These are phyloP conservation scores for Fusarium marasasianum DNA, from an alignment of 2,329 filamentous ascomycete genomes.

Conservation along the genomic window DNA sequence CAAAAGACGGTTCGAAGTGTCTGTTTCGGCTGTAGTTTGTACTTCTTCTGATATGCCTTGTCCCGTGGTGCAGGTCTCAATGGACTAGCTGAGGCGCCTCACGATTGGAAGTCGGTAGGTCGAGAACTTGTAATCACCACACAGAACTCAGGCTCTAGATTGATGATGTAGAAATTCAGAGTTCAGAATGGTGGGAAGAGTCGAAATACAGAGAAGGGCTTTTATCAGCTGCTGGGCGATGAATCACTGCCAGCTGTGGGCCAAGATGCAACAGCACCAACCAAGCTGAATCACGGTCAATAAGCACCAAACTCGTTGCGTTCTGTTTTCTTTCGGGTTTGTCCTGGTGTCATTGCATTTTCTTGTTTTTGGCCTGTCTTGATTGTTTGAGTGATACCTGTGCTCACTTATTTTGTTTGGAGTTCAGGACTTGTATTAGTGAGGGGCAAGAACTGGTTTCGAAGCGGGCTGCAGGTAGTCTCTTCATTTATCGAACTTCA, in stretches of 20 bases:
- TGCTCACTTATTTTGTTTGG: neutral
- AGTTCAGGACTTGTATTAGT: neutral
- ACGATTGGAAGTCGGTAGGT: neutral
- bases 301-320: fast-evolving
- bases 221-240: neutral
- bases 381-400: neutral
- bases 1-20: neutral
- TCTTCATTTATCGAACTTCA: neutral
- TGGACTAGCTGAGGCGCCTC: neutral
- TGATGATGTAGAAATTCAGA: neutral
- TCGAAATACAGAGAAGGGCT: no score
- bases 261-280: no score
- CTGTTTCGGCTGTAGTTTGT: neutral
- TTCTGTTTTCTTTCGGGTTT: no score
- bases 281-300: neutral
- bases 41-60: neutral
- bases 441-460: neutral
- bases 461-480: neutral
- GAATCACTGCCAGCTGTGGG: neutral
- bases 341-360: fast-evolving
- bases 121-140: neutral
- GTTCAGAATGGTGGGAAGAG: no score
- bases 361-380: neutral
- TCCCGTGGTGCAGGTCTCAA: neutral
- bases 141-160: neutral